Percentiles rank a stretch among this genome's conserved stretches.
Conservation (phyloP, 148 eudicot genomes). For the Rhododendron molle region DNA sequence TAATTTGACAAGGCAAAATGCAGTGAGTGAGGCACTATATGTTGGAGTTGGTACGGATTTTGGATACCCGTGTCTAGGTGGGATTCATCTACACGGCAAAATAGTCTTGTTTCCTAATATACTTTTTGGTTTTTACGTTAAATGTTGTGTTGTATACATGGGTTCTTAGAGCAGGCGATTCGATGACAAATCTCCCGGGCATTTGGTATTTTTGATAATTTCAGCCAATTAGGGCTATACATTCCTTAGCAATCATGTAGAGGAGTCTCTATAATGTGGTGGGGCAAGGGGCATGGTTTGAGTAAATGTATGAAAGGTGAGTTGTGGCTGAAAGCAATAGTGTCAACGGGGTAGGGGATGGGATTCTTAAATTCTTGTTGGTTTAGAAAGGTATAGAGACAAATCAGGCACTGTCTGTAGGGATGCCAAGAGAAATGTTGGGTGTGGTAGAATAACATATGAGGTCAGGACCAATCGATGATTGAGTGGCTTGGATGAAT, state of each 20-base stretch:
- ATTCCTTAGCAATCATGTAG: too few species aligned
- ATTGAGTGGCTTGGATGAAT: background rate
- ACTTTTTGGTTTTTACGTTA: background rate
- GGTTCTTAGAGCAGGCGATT: background rate
- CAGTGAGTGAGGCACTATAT: background rate
- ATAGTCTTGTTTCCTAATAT: too few species aligned
- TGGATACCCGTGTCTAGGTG: background rate
- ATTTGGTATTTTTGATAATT: too few species aligned
- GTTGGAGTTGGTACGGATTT: background rate
- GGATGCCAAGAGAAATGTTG: background rate
- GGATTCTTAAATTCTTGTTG: background rate
- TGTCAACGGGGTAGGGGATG: constrained; percentile 16
- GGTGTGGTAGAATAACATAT: background rate
- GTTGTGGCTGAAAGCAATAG: constrained; percentile 16
- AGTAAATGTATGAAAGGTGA: constrained; percentile 20
- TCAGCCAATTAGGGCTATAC: too few species aligned
- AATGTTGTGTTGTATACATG: too few species aligned
- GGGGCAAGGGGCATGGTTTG: constrained; percentile 13
- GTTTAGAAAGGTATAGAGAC: background rate
- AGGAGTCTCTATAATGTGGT: background rate
- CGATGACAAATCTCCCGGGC: too few species aligned
- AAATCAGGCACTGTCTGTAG: background rate
- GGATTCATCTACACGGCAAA: background rate
- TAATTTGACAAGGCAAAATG: background rate
- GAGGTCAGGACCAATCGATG: background rate